Conservation (phyloP, 768 basidiomycete species). For the Plicaturopsis crispa region DNA sequence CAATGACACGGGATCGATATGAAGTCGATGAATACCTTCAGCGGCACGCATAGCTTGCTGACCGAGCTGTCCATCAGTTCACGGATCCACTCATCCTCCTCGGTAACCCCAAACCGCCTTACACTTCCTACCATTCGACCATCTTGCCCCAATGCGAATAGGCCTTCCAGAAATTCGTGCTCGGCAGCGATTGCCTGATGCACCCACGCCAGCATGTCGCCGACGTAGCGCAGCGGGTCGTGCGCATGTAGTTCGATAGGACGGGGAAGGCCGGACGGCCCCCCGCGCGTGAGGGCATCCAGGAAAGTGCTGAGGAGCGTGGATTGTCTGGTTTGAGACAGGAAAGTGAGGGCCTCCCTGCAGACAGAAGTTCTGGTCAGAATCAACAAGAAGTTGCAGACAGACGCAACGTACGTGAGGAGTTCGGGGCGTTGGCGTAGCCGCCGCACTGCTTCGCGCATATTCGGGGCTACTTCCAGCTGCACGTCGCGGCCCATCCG, state of each 20-base stretch:
- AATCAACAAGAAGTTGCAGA: background rate
- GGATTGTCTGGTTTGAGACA: constrained; percentile 78
- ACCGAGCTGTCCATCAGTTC: constrained; percentile 78
- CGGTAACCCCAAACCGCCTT: constrained; percentile 42
- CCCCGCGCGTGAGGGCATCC: constrained; percentile 82
- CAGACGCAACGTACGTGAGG: constrained; percentile 43
- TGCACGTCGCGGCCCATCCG: constrained; percentile 68
- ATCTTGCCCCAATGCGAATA: constrained; percentile 67
- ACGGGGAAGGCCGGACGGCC: constrained; percentile 75
- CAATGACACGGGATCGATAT: background rate
- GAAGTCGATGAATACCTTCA: constrained; percentile 50
- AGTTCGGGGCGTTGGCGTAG: constrained; percentile 75
- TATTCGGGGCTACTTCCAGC: constrained; percentile 54
- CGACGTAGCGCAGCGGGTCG: constrained; percentile 92
- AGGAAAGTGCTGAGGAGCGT: constrained; percentile 79
- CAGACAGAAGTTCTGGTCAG: constrained; percentile 14
- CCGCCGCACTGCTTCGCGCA: constrained; percentile 68
- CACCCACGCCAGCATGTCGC: constrained; percentile 98
- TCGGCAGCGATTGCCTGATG: constrained; percentile 95
- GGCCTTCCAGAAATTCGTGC: constrained; percentile 82
- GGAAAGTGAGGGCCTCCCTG: constrained; percentile 68
- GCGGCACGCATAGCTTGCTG: constrained; percentile 78
- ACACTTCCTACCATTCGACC: constrained; percentile 73
- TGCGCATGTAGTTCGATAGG: constrained; percentile 98
- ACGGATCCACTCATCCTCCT: constrained; percentile 74